Evolutionary conservation across 83 land plant species (phyloP).

Genomic region (Picea abies): DNA sequence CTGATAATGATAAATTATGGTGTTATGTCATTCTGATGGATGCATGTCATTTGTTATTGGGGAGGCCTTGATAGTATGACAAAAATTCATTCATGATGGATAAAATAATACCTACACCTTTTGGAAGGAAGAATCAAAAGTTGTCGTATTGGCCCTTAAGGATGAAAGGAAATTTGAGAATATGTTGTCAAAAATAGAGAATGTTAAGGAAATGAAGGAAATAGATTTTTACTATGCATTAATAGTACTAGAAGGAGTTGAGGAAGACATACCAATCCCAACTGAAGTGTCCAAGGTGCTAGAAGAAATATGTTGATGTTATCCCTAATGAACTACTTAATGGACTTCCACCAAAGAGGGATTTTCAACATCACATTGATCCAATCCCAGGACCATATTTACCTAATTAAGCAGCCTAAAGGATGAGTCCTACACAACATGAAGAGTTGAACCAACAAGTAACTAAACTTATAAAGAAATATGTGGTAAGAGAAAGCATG

Average conservation of each 20-base stretch:
- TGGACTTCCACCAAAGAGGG: conserved; percentile 10
- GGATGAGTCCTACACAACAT: no score
- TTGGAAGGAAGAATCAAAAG: neutral
- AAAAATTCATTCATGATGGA: neutral
- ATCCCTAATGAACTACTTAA: no score
- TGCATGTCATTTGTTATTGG: neutral
- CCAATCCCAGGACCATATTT: no score
- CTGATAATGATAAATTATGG: neutral
- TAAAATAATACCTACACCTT: neutral
- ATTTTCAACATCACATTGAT: neutral
- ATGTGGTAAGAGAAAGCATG: no score
- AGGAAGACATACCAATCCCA: neutral
- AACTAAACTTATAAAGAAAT: no score
- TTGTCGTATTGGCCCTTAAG: neutral
- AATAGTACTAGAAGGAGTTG: neutral
- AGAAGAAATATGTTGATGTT: neutral
- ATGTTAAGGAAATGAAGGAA: neutral
- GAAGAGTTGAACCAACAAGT: no score
- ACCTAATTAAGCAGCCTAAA: no score
- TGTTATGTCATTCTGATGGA: neutral
- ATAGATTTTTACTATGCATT: neutral
- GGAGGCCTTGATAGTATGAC: neutral
- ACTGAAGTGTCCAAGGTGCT: neutral
- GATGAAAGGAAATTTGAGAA: neutral
- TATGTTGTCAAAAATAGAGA: neutral